Base-by-base conservation (phyloP, 2,329 filamentous ascomycete genomes). In the Ophiostoma sp. region DNA sequence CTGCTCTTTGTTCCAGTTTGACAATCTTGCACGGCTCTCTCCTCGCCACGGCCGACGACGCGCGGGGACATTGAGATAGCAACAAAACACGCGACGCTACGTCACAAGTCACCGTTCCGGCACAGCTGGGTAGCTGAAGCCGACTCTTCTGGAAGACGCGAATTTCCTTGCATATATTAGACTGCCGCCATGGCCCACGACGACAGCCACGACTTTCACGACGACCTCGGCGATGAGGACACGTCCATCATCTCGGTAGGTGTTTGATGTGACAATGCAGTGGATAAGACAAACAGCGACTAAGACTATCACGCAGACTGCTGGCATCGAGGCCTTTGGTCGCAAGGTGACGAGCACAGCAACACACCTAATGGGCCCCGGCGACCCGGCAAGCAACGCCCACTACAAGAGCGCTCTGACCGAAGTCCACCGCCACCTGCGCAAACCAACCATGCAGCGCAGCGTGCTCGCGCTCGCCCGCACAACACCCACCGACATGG, bases 291-390 rank as follows among this genome's bases (percentile, higher is more conserved):
- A 23, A 23, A 39, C 7, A 36, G 5, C 36, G 33, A 36, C 48
- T 60, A 41, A 62, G 7, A 54, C 57, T 33, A 23, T 10, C n/a
- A 23, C 4, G 8, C 76, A 97, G 93, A 89, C 92, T 70, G 90
- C 93, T 76, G 92, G 95, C 74, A 83, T 98, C 76, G 94, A 97
- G 81, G 91, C 92, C 70, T 97, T 99, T 80, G 89, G 93, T 75
- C 89, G 94, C 77, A 99, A 97, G 81, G 93, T 98, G 73, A 95
- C 94, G 39, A 93, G 93, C 36, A 98, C 95, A 27, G 95, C 95
- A 70, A 92, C 89, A 76, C 93, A 96, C 79, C 85, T 99, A 75
- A 96, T 98, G 76, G 90, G 86, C 64, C 88, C 90, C 66, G 80
- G 87, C 71, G 87, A 89, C 80, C 79, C 84, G 78, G 75, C 83